phyloP scores from a whole-genome alignment of 148 eudicot genomes.

The Spergularia marina region DNA sequence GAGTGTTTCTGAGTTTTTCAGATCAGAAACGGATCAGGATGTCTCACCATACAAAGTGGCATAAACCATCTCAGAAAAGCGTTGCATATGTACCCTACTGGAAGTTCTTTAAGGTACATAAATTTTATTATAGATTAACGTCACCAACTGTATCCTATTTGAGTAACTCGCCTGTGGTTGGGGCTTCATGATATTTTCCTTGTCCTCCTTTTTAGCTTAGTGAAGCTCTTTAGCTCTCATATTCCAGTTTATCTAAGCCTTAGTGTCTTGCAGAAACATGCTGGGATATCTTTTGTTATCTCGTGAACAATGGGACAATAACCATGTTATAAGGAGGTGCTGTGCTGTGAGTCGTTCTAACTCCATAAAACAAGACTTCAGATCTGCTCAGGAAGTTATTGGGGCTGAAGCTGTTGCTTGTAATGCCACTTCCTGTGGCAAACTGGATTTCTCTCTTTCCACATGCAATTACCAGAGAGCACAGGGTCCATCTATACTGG shows the following conservation, averaged over 20 bases:
- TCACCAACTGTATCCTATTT: not conserved
- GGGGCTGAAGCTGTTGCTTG: constrained; percentile 84
- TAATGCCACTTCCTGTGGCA: constrained; percentile 38
- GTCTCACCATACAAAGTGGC: constrained; percentile 62
- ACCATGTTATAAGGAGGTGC: constrained; percentile 55
- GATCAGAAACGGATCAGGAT: constrained; percentile 57
- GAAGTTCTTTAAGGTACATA: constrained; percentile 59
- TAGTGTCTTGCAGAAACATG: constrained; percentile 57
- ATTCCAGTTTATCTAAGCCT: not conserved
- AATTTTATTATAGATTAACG: not conserved
- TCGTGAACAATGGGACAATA: constrained; percentile 49
- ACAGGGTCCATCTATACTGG: constrained; percentile 33
- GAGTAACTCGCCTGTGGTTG: not conserved
- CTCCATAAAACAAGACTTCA: constrained; percentile 50
- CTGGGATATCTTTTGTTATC: constrained; percentile 68
- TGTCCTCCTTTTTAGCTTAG: not conserved
- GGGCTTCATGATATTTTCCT: not conserved
- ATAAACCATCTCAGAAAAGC: constrained; percentile 69
- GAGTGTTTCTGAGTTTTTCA: constrained; percentile 25
- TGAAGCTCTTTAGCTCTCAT: not conserved
- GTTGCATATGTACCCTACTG: constrained; percentile 77
- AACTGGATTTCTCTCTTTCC: constrained; percentile 36
- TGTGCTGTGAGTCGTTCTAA: constrained; percentile 36
- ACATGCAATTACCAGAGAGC: constrained; percentile 50
- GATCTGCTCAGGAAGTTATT: constrained; percentile 60